These are phyloP conservation scores for Cladophialophora carrionii DNA, from an alignment of 2,329 filamentous ascomycete species.

Conservation along the genomic window DNA sequence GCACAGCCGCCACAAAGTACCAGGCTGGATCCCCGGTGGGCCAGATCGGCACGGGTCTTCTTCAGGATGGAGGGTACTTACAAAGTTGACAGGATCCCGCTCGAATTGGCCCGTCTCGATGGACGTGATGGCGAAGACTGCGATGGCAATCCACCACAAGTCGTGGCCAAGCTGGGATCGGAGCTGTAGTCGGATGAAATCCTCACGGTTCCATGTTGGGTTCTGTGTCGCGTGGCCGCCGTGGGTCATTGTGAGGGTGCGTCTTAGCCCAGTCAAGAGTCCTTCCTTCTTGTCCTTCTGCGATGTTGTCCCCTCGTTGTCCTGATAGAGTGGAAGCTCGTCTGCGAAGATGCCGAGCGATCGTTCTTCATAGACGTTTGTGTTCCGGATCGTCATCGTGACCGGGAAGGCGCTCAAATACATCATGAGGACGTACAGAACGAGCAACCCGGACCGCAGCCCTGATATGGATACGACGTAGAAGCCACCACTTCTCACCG, in stretches of 20 bases:
- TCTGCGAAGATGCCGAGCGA: conserved; percentile 63
- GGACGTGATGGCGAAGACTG: conserved; percentile 62
- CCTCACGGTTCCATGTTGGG: conserved; percentile 45
- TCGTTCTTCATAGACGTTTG: conserved; percentile 72
- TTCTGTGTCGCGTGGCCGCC: conserved; percentile 1
- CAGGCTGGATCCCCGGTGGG: not conserved
- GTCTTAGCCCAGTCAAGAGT: conserved; percentile 22
- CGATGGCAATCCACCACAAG: conserved; percentile 67
- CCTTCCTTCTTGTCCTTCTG: conserved; percentile 13
- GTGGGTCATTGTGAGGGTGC: conserved; percentile 27
- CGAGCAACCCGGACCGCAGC: conserved; percentile 60
- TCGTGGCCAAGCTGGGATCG: conserved; percentile 69
- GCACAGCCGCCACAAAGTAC: not conserved
- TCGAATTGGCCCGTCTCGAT: conserved; percentile 63
- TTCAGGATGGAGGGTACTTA: not conserved
- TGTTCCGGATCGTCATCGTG: conserved; percentile 86
- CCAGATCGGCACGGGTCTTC: not conserved
- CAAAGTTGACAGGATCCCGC: conserved; percentile 55
- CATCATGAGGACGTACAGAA: conserved; percentile 98
- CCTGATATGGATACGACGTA: conserved; percentile 54
- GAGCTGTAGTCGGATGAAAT: conserved; percentile 61
- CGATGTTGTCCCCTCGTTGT: not conserved
- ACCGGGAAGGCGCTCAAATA: conserved; percentile 98
- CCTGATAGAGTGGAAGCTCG: conserved; percentile 32
- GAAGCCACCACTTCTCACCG: conserved; percentile 55